Conservation (phyloP, 2,329 filamentous ascomycete species). For the Zarea fungicola region DNA sequence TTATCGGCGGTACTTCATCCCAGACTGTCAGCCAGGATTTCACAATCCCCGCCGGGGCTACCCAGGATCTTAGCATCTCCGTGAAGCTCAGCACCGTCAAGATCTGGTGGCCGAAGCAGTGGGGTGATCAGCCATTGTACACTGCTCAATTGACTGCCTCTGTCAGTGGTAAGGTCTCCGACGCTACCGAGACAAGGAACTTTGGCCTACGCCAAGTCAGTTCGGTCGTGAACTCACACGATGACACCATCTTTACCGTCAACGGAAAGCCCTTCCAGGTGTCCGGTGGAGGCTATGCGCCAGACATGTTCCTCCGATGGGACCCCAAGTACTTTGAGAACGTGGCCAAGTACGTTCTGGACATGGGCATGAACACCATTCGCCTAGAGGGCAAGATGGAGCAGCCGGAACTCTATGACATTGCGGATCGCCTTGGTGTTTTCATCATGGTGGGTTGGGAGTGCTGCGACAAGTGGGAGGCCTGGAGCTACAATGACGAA, state of each 20-base stretch:
- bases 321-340: slow-evolving; percentile 39
- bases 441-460: slow-evolving; percentile 62
- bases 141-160: slow-evolving; percentile 24
- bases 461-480: slow-evolving; percentile 65
- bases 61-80: slow-evolving; percentile 30
- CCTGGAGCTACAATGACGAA: slow-evolving; percentile 56
- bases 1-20: slow-evolving; percentile 22
- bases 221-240: slow-evolving; percentile 43
- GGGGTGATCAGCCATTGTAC: slow-evolving; percentile 54
- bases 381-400: slow-evolving; percentile 62
- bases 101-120: slow-evolving; percentile 58
- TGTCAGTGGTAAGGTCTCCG: slow-evolving; percentile 25
- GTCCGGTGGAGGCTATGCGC: slow-evolving; percentile 53
- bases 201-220: slow-evolving; percentile 36
- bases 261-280: slow-evolving; percentile 57
- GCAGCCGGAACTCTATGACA: slow-evolving; percentile 54
- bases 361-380: slow-evolving; percentile 59
- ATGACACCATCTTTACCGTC: slow-evolving; percentile 51
- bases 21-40: slow-evolving; percentile 27
- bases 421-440: slow-evolving; percentile 53
- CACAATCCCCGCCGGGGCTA: slow-evolving; percentile 34
- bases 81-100: slow-evolving; percentile 36
- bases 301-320: slow-evolving; percentile 59
- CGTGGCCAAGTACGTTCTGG: slow-evolving; percentile 49
- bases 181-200: slow-evolving; percentile 21